Conservation (phyloP, 768 basidiomycete species). For the Boletus sp. region DNA sequence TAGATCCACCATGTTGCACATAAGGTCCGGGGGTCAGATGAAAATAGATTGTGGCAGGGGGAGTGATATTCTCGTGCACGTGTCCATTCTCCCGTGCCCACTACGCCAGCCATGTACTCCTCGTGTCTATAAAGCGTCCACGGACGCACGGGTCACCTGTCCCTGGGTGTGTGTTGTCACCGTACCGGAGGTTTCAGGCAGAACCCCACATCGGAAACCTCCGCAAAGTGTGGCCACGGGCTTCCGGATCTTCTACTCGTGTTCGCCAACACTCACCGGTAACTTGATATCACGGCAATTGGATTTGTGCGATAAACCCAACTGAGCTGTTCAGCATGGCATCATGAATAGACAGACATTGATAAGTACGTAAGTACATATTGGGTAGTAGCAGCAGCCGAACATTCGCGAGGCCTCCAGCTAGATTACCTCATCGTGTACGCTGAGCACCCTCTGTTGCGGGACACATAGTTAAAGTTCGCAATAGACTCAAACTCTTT, state of each 20-base stretch:
- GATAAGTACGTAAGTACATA: background rate
- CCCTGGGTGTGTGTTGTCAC: conserved; percentile 13
- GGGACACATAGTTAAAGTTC: conserved; percentile 4
- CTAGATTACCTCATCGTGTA: conserved; percentile 13
- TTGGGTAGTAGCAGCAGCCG: background rate
- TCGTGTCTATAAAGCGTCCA: conserved; percentile 14
- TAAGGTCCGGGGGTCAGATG: conserved; percentile 3
- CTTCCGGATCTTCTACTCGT: conserved; percentile 25
- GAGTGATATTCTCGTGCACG: conserved; percentile 13
- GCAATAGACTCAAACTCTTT: conserved; percentile 3
- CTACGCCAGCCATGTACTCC: conserved; percentile 6
- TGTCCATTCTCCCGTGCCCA: conserved; percentile 16
- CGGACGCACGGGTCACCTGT: conserved; percentile 3
- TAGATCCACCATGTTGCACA: background rate
- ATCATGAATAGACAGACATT: background rate
- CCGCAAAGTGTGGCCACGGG: conserved; percentile 8
- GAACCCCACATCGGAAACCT: conserved; percentile 1
- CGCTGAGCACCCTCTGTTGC: too few relatives aligned
- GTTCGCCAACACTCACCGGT: conserved; percentile 13
- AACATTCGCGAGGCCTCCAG: background rate
- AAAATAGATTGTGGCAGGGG: background rate
- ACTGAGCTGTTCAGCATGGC: background rate
- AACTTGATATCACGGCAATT: conserved; percentile 12
- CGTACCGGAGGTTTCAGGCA: too few relatives aligned
- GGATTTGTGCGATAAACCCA: conserved; percentile 1